These are phyloP conservation scores for Liquidambar formosana DNA, from an alignment of 164 flowering plant species.

Conservation along the genomic window DNA sequence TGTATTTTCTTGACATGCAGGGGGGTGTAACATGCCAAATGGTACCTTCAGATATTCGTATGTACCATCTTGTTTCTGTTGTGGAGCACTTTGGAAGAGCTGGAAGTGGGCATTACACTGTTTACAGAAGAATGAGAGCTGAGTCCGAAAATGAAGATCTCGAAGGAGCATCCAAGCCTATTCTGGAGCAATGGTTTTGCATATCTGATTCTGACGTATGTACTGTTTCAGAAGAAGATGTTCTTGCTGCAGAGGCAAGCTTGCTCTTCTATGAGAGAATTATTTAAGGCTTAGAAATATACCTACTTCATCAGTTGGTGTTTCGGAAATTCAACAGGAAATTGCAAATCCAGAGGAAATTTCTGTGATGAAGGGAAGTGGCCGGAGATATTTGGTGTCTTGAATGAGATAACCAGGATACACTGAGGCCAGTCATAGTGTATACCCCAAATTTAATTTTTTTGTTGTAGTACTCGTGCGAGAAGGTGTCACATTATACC, in stretches of 20 bases:
- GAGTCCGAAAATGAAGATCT: slow-evolving; percentile 21
- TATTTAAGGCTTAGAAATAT: slow-evolving; percentile 15
- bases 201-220: slow-evolving; percentile 73
- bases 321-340: neutral
- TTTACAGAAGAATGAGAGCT: slow-evolving; percentile 58
- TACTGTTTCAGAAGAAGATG: slow-evolving; percentile 56
- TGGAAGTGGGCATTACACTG: slow-evolving; percentile 90
- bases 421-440: no score
- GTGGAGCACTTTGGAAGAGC: slow-evolving; percentile 83
- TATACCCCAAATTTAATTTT: no score
- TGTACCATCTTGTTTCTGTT: slow-evolving; percentile 76
- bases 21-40: neutral
- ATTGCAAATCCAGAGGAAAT: neutral
- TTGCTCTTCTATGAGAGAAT: slow-evolving; percentile 83
- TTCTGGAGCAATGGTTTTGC: slow-evolving; percentile 55
- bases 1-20: slow-evolving; percentile 30
- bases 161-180: slow-evolving; percentile 15
- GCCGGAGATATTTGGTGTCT: no score
- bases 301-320: no score
- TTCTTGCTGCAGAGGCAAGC: slow-evolving; percentile 82
- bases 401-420: no score
- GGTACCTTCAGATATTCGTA: slow-evolving; percentile 20
- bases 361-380: no score
- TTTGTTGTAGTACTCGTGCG: no score
- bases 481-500: no score